These are phyloP conservation scores for Tolypocladium tundrense DNA, from an alignment of 2,329 filamentous ascomycete species.

Conservation along the genomic window DNA sequence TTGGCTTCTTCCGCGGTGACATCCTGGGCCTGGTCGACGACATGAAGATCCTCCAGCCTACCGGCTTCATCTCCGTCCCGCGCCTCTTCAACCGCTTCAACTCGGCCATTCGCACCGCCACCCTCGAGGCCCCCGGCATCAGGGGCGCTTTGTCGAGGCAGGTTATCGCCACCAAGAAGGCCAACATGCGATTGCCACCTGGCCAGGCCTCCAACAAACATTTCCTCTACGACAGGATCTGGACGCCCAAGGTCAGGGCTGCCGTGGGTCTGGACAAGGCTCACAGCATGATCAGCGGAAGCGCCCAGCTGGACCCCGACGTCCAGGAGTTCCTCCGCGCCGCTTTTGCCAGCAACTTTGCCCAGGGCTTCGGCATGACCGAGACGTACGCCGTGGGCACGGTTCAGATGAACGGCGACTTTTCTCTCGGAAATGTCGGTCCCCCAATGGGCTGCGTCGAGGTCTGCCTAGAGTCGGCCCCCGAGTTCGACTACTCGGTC, in stretches of 20 bases:
- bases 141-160: constrained; percentile 73
- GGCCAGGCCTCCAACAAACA: constrained; percentile 72
- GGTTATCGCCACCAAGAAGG: constrained; percentile 70
- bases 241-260: constrained; percentile 77
- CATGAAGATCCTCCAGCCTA: constrained; percentile 76
- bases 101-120: constrained; percentile 68
- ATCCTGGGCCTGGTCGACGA: constrained; percentile 81
- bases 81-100: constrained; percentile 88
- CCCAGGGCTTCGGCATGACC: constrained; percentile 88
- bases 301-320: constrained; percentile 79
- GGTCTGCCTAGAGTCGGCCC: constrained; percentile 73
- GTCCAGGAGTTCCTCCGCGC: constrained; percentile 84
- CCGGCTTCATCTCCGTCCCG: constrained; percentile 77
- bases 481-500: constrained; percentile 86
- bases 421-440: constrained; percentile 72
- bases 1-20: constrained; percentile 94
- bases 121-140: constrained; percentile 68
- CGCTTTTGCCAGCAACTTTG: constrained; percentile 66
- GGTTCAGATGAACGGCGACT: constrained; percentile 61
- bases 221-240: constrained; percentile 74
- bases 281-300: constrained; percentile 72
- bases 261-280: constrained; percentile 70
- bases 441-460: constrained; percentile 58
- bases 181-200: constrained; percentile 60
- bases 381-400: constrained; percentile 77